These are phyloP conservation scores for Alternaria tenuissima DNA, from an alignment of 2,329 filamentous ascomycete species.

Conservation along the genomic window DNA sequence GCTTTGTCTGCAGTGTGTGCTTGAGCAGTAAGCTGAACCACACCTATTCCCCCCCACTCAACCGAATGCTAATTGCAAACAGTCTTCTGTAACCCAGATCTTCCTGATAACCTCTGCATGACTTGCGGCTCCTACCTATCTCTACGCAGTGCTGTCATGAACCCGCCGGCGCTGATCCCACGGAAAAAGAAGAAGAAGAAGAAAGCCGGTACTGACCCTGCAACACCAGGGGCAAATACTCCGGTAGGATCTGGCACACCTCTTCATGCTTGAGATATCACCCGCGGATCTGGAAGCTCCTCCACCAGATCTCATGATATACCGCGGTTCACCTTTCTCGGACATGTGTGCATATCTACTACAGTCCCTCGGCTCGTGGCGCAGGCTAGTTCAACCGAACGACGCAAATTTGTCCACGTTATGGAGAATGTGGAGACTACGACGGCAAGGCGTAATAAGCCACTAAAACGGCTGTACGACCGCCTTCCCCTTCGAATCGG, in stretches of 20 bases:
- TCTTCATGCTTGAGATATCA: slow-evolving; percentile 37
- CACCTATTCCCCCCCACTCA: slow-evolving; percentile 11
- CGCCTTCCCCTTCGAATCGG: background rate
- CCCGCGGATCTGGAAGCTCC: background rate
- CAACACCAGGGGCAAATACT: slow-evolving; percentile 45
- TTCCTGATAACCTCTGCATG: slow-evolving; percentile 47
- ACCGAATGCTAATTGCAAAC: slow-evolving; percentile 11
- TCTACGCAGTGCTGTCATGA: slow-evolving; percentile 43
- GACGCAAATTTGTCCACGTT: background rate
- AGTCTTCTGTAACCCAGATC: slow-evolving; percentile 50
- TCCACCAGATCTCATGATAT: slow-evolving; percentile 6
- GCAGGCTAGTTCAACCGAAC: slow-evolving; percentile 9
- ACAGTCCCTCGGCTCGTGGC: slow-evolving; percentile 5
- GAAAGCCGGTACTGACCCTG: slow-evolving; percentile 43
- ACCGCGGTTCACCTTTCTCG: background rate
- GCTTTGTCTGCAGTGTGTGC: slow-evolving; percentile 96
- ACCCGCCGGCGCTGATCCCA: slow-evolving; percentile 47
- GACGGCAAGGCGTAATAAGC: slow-evolving; percentile 1
- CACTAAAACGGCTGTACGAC: slow-evolving; percentile 1
- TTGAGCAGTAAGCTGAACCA: slow-evolving; percentile 70
- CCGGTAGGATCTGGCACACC: slow-evolving; percentile 45
- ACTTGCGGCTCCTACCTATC: slow-evolving; percentile 53
- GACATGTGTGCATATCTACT: slow-evolving; percentile 16
- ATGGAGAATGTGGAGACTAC: slow-evolving; percentile 8
- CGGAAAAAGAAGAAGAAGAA: slow-evolving; percentile 53